Evolutionary conservation across 495 filamentous ascomycete genomes (phyloP).

Genomic region (Talaromyces liani): DNA sequence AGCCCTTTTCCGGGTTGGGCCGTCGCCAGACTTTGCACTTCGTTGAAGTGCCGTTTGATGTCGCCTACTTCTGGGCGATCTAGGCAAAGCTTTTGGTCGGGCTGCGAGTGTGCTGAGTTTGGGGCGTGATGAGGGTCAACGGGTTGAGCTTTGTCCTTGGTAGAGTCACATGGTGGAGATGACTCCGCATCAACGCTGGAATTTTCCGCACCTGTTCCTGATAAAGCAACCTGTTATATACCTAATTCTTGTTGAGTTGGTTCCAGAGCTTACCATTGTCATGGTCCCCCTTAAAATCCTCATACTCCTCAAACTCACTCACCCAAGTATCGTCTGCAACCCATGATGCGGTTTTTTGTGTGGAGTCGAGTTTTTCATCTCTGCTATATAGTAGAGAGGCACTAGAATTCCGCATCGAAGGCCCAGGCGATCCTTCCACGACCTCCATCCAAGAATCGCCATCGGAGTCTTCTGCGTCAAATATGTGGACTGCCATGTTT

Average conservation of each 20-base stretch:
- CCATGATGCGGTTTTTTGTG: neutral
- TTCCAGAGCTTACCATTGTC: neutral
- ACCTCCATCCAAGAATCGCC: neutral
- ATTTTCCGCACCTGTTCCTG: no score
- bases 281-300: neutral
- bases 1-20: neutral
- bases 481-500: neutral
- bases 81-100: neutral
- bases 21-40: neutral
- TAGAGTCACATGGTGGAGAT: no score
- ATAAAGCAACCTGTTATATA: no score
- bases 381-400: neutral
- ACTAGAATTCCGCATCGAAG: neutral
- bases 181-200: no score
- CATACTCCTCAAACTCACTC: neutral
- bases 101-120: neutral
- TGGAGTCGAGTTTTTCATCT: neutral
- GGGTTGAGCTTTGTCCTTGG: no score
- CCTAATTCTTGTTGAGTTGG: neutral
- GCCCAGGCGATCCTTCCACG: neutral
- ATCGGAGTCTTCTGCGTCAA: neutral
- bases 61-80: neutral
- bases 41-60: neutral
- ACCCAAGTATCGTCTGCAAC: neutral
- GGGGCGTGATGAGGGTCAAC: neutral